Evolutionary conservation across 305 asterid species (phyloP), one percentile per base, ranked within the genome.

Genomic region (Andrographis paniculata): DNA sequence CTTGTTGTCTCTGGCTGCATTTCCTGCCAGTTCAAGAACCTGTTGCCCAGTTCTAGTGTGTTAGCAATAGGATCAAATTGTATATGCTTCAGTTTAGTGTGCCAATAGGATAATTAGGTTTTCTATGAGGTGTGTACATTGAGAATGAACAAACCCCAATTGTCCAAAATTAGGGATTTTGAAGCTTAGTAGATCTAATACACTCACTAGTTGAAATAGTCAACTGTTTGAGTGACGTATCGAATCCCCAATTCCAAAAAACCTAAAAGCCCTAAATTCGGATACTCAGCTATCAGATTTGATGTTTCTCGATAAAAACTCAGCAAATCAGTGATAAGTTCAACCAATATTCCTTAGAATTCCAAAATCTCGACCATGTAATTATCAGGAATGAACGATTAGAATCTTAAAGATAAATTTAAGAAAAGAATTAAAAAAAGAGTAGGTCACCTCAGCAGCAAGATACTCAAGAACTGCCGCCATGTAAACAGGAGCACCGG

Each of bases 1-100:
- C 73, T 75, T 75, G 73, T 75, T 75, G 59, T 75, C 82, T 41
- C 82, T 71, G 0, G 82, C 78, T 0, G 82, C 82, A 41, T 75
- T 75, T 16, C 82, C 78, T 2, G 82, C 82, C 67, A 75, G 62
- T 42, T 75, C 82, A 64, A 75, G 23, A 28, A 75, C 78, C 78
- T 71, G 18, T 6, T n/a, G 11, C 22, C n/a, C 33, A 51, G 18
- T 17, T 27, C 8, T 8, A 24, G 8, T 24, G 4, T 24, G 8
- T 24, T 24, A 24, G n/a, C n/a, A n/a, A n/a, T n/a, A n/a, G n/a
- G n/a, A n/a, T n/a, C n/a, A n/a, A n/a, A n/a, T n/a, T n/a, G n/a
- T n/a, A n/a, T n/a, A n/a, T n/a, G n/a, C n/a, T n/a, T n/a, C n/a
- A n/a, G n/a, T n/a, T n/a, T n/a, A n/a, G n/a, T n/a, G n/a, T n/a